phyloP scores from a whole-genome alignment of 495 filamentous ascomycete genomes.

The Annulohypoxylon stygium region DNA sequence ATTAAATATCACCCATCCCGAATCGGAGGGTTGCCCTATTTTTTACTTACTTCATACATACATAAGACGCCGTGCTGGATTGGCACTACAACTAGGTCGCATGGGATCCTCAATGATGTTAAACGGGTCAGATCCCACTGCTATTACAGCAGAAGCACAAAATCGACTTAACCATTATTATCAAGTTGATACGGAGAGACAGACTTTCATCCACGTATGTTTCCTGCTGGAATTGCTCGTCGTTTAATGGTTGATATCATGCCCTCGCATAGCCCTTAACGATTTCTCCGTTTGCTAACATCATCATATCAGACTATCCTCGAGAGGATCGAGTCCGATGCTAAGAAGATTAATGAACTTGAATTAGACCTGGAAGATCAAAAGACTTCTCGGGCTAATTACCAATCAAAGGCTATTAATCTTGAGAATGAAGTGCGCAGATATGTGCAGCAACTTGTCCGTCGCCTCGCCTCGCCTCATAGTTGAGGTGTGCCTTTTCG shows the following conservation, averaged over 20 bases:
- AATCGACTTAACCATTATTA: slow-evolving; percentile 43
- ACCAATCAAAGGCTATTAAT: slow-evolving; percentile 38
- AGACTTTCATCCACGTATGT: slow-evolving; percentile 45
- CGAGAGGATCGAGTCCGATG: slow-evolving; percentile 32
- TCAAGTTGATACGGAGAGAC: slow-evolving; percentile 45
- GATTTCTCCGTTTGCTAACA: slow-evolving; percentile 20
- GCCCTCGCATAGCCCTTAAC: background rate
- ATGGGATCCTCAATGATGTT: slow-evolving; percentile 46
- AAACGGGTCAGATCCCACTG: slow-evolving; percentile 39
- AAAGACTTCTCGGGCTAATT: slow-evolving; percentile 44
- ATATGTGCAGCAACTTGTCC: slow-evolving; percentile 47
- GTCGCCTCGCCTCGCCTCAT: slow-evolving; percentile 18
- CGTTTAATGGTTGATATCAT: background rate
- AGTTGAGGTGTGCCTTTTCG: background rate
- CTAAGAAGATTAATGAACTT: slow-evolving; percentile 46
- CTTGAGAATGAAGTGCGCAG: slow-evolving; percentile 44
- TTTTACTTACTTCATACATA: background rate
- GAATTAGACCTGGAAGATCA: slow-evolving; percentile 52
- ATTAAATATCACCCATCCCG: slow-evolving; percentile 1
- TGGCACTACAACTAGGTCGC: slow-evolving; percentile 17
- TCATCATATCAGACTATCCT: slow-evolving; percentile 35
- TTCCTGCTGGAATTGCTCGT: background rate
- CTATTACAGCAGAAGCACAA: slow-evolving; percentile 31
- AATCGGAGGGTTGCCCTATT: background rate
- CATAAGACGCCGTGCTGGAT: background rate